Evolutionary conservation across 73 alveolate genomes (phyloP).

Genomic region (Uronychia setigera): DNA sequence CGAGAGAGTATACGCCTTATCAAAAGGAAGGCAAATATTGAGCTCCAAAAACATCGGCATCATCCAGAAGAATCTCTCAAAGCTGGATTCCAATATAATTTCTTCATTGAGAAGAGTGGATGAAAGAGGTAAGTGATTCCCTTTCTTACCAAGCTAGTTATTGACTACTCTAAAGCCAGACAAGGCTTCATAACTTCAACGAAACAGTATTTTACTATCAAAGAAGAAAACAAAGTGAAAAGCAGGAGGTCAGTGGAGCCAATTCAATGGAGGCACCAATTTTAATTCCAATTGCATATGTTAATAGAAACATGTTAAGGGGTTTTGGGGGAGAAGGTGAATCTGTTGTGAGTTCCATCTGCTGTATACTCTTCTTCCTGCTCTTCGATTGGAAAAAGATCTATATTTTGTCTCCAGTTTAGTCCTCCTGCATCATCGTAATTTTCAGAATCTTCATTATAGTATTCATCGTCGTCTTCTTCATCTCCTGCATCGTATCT

Average conservation of each 20-base stretch:
- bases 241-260: constrained; percentile 1
- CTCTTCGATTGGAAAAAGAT: neutral
- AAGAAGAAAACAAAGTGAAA: neutral
- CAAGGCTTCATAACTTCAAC: neutral
- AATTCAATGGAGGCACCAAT: too few species aligned
- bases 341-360: neutral
- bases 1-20: neutral
- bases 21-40: neutral
- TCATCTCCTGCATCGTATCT: too few species aligned
- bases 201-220: too few species aligned
- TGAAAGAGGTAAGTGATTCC: neutral
- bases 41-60: neutral
- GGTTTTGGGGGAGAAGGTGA: constrained; percentile 2
- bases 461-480: neutral
- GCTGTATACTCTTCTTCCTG: neutral
- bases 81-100: neutral
- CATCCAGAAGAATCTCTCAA: neutral
- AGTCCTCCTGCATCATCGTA: neutral
- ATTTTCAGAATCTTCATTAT: neutral
- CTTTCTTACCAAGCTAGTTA: neutral
- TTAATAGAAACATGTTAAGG: too few species aligned
- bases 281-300: too few species aligned
- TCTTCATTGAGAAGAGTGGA: neutral
- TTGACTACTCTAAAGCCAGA: neutral
- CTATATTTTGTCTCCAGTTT: neutral